Evolutionary conservation across 179 eudicot genomes (phyloP).

Genomic region (Silene noctiflora): DNA sequence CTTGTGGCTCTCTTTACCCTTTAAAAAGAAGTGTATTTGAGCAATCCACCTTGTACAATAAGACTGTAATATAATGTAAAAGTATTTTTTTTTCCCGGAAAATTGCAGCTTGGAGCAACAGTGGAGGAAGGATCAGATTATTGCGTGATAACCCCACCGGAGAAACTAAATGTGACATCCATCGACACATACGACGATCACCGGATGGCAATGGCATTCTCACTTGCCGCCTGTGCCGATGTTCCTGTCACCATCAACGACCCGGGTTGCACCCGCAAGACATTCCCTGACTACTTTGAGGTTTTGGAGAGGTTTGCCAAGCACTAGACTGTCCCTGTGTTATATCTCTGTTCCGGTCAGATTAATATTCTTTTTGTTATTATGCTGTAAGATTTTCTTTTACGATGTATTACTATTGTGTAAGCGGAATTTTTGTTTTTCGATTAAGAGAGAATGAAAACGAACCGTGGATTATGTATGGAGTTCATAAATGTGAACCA

Average conservation of each 20-base stretch:
- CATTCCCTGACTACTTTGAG: slow-evolving; percentile 94
- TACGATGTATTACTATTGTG: not conserved
- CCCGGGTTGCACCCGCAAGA: slow-evolving; percentile 90
- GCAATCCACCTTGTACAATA: not conserved
- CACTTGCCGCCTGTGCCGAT: slow-evolving; percentile 93
- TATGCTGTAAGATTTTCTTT: slow-evolving; percentile 22
- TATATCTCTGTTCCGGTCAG: not conserved
- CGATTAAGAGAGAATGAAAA: slow-evolving; percentile 4
- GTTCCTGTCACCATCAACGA: slow-evolving; percentile 95
- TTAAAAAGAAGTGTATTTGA: too few relatives aligned
- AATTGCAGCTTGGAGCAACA: slow-evolving; percentile 81
- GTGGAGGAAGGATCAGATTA: slow-evolving; percentile 97
- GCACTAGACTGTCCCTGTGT: slow-evolving; percentile 38
- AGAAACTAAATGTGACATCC: slow-evolving; percentile 70
- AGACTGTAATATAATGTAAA: not conserved
- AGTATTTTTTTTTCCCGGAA: not conserved
- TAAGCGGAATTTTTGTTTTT: slow-evolving; percentile 4
- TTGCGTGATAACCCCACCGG: slow-evolving; percentile 92
- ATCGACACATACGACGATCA: slow-evolving; percentile 98
- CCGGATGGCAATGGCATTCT: slow-evolving; percentile 99
- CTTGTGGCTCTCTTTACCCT: too few relatives aligned
- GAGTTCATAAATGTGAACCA: slow-evolving; percentile 2
- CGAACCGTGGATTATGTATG: not conserved
- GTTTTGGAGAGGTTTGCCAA: slow-evolving; percentile 65
- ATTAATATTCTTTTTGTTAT: slow-evolving; percentile 21